Conservation (phyloP, 1,284 basidiomycete species). For the Butyriboletus appendiculatus region DNA sequence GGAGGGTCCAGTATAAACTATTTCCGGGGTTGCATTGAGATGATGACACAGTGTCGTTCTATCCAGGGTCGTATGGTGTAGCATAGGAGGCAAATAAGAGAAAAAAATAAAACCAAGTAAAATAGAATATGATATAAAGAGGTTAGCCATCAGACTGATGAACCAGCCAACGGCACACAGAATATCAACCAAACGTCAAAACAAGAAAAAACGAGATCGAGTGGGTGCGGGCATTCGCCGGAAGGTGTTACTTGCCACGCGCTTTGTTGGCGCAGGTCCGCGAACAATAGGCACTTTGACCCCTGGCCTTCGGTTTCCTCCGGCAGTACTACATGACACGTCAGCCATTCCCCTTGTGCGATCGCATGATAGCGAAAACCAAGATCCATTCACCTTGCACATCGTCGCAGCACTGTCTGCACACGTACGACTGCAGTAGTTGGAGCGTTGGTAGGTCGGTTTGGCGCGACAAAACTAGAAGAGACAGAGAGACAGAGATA, state of each 20-base stretch:
- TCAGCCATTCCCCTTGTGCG: not conserved
- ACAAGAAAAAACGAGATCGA: not conserved
- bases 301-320: slow-evolving; percentile 12
- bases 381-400: slow-evolving; percentile 25
- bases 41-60: not conserved
- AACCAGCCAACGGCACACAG: slow-evolving; percentile 5
- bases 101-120: not conserved
- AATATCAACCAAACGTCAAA: not conserved
- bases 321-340: slow-evolving; percentile 19
- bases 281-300: slow-evolving; percentile 20
- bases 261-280: slow-evolving; percentile 21
- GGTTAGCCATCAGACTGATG: not conserved
- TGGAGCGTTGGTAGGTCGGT: slow-evolving; percentile 47
- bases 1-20: slow-evolving; percentile 18
- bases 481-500: not conserved
- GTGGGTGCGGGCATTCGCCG: not conserved
- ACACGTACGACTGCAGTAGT: slow-evolving; percentile 60
- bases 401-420: slow-evolving; percentile 43
- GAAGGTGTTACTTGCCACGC: slow-evolving; percentile 13
- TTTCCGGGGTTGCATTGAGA: slow-evolving; percentile 26
- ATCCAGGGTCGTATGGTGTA: not conserved
- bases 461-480: slow-evolving; percentile 55
- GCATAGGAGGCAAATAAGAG: not conserved
- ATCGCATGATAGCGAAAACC: not conserved
- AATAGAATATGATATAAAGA: not conserved